Evolutionary conservation across 768 basidiomycete species (phyloP).

Genomic region (Paxillus rubicundulus): DNA sequence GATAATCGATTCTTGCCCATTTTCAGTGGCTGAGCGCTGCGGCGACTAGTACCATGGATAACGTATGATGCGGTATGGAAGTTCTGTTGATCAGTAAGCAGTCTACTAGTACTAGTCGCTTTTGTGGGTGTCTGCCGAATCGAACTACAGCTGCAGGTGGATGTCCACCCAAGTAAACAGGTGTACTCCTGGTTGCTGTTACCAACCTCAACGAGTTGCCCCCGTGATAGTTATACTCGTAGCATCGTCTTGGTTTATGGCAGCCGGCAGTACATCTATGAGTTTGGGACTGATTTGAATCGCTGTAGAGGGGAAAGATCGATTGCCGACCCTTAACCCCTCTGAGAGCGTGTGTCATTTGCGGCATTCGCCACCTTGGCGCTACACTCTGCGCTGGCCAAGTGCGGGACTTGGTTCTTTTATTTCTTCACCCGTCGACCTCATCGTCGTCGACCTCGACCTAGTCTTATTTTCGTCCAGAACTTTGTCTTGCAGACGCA

Average conservation of each 20-base stretch:
- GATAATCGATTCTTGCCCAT: not conserved
- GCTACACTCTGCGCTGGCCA: constrained; percentile 4
- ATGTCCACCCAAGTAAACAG: not conserved
- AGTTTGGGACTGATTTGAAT: constrained; percentile 3
- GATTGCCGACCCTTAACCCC: constrained; percentile 33
- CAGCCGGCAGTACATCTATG: not conserved
- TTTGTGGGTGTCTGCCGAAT: not conserved
- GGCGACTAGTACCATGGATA: not conserved
- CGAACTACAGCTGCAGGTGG: not conserved
- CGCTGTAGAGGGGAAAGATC: constrained; percentile 5
- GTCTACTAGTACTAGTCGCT: too few relatives aligned
- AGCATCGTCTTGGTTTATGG: too few relatives aligned
- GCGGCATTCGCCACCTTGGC: constrained; percentile 15
- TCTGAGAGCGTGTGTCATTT: constrained; percentile 10
- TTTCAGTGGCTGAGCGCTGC: not conserved
- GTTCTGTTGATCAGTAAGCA: not conserved
- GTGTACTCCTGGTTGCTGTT: not conserved
- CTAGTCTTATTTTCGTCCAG: not conserved
- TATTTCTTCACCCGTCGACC: constrained; percentile 14
- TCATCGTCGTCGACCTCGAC: constrained; percentile 17
- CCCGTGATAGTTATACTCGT: too few relatives aligned
- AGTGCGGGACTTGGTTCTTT: constrained; percentile 12
- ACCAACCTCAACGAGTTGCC: too few relatives aligned
- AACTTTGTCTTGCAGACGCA: not conserved
- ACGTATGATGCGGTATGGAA: not conserved